Percentiles rank a stretch among this genome's conserved stretches.
These are phyloP conservation scores for Rhynchosporium graminicola DNA, from an alignment of 2,329 filamentous ascomycete species.

Conservation along the genomic window DNA sequence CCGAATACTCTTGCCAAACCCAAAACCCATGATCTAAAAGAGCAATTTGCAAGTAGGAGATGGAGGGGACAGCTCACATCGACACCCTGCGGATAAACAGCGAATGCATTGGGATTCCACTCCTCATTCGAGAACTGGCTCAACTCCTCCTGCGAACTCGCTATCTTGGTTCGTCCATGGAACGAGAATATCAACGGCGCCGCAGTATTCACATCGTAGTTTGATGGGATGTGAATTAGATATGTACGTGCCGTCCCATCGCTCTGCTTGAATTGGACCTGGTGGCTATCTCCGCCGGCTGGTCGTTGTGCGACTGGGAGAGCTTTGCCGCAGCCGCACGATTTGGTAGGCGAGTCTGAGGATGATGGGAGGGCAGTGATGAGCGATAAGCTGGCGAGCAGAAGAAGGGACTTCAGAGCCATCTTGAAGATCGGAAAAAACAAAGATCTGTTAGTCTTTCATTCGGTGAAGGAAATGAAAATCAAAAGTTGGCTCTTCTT, in stretches of 20 bases:
- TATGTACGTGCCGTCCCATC: constrained; percentile 38
- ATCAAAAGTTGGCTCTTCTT: too few relatives aligned
- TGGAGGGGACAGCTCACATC: constrained; percentile 33
- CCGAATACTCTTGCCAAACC: too few relatives aligned
- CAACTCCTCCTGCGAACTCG: constrained; percentile 39
- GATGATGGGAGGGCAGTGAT: background rate
- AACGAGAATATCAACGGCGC: constrained; percentile 48
- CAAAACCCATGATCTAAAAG: too few relatives aligned
- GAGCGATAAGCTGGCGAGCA: constrained; percentile 11
- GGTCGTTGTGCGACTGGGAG: constrained; percentile 12
- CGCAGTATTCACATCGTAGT: constrained; percentile 40
- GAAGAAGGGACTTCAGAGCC: background rate
- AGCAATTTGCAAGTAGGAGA: too few relatives aligned
- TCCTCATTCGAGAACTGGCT: constrained; percentile 43
- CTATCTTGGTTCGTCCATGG: constrained; percentile 46
- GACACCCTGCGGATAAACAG: constrained; percentile 50
- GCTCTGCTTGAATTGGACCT: constrained; percentile 9
- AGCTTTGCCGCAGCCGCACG: constrained; percentile 14
- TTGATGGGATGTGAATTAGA: constrained; percentile 43
- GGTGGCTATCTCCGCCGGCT: constrained; percentile 12
- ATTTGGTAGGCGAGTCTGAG: background rate
- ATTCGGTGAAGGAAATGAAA: too few relatives aligned
- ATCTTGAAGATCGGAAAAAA: too few relatives aligned
- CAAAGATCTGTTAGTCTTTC: too few relatives aligned
- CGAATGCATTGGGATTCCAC: constrained; percentile 43